A percentile compares a stretch with the other conserved stretches of the same genome.
These are phyloP conservation scores for Cytospora piceae DNA, from an alignment of 2,329 filamentous ascomycete species.

Conservation along the genomic window DNA sequence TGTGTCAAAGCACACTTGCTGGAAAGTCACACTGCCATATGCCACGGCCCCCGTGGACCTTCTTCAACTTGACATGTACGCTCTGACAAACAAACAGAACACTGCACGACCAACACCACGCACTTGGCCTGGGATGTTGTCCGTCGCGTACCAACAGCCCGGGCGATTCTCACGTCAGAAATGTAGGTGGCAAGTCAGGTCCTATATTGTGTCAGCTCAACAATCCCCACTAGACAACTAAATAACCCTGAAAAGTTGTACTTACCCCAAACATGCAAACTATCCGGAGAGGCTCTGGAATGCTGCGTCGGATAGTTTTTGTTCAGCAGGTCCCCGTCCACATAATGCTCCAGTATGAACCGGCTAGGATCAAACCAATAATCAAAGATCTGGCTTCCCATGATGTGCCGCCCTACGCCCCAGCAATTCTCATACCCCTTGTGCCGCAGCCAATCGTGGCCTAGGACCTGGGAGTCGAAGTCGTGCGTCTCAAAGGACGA, in stretches of 20 bases:
- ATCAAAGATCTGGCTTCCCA: conserved; percentile 74
- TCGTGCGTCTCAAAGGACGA: conserved; percentile 72
- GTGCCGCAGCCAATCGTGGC: conserved; percentile 68
- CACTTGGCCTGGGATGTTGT: neutral
- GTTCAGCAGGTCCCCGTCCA: conserved; percentile 69
- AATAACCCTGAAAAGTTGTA: neutral
- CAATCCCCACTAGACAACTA: too few relatives aligned
- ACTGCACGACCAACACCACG: neutral
- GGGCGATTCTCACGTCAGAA: conserved; percentile 30
- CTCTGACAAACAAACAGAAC: neutral
- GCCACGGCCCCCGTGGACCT: neutral
- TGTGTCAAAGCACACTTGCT: neutral
- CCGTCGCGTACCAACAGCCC: neutral
- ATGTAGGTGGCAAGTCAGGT: conserved; percentile 38
- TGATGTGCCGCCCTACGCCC: conserved; percentile 72
- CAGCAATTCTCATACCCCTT: conserved; percentile 68
- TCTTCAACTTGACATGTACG: neutral
- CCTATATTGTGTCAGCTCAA: conserved; percentile 27
- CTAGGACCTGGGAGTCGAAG: conserved; percentile 70
- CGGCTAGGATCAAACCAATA: conserved; percentile 69
- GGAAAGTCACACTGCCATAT: neutral
- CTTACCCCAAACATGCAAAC: conserved; percentile 52
- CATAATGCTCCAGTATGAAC: conserved; percentile 72
- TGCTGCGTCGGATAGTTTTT: conserved; percentile 54
- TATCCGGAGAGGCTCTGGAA: conserved; percentile 45